Base-by-base conservation (phyloP, 2,329 filamentous ascomycete genomes). In the Colletotrichum sp. region DNA sequence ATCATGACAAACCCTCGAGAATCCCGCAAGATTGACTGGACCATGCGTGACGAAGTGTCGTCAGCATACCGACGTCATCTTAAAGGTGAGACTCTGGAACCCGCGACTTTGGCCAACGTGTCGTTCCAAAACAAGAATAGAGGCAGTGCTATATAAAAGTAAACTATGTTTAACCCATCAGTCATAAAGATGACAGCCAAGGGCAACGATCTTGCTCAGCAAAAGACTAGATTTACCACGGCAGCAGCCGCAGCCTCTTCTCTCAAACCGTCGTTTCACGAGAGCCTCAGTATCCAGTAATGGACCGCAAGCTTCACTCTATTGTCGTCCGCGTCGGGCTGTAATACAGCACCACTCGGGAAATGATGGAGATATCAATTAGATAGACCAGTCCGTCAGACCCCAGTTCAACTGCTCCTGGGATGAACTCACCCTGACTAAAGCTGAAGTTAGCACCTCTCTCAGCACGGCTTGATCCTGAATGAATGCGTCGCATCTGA, bases 231-330 rank as follows among this genome's bases (percentile, higher is more conserved):
- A n/a, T 12, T 21, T 47, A 12, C 11, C n/a, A 47, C n/a, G 43
- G n/a, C 43, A 8, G 21, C 6, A 47, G 11, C n/a, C 12, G 43
- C 0, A 13, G 43, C 4, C 43, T 47, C 11, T 11, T 13, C 6
- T 12, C 4, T 6, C 21, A 6, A 2, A 47, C 11, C 2, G 11
- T 21, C n/a, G 1, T 13, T 7, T 47, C n/a, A 13, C 0, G 43
- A 43, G 38, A 3, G 38, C 18, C 3, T 43, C 38, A 43, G 38
- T 3, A 9, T 2, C 18, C 9, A 0, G 0, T n/a, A 9, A n/a
- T 43, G 5, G 9, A 9, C 38, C 38, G 1, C 38, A 43, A 43
- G 38, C 38, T 2, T n/a, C 38, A 3, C 9, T 3, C 5, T 4
- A 12, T 5, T 43, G 38, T n/a, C 18, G 0, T 43, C 9, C 38